Conservation (phyloP, 768 basidiomycete species). For the Leccinum barrowsii region DNA sequence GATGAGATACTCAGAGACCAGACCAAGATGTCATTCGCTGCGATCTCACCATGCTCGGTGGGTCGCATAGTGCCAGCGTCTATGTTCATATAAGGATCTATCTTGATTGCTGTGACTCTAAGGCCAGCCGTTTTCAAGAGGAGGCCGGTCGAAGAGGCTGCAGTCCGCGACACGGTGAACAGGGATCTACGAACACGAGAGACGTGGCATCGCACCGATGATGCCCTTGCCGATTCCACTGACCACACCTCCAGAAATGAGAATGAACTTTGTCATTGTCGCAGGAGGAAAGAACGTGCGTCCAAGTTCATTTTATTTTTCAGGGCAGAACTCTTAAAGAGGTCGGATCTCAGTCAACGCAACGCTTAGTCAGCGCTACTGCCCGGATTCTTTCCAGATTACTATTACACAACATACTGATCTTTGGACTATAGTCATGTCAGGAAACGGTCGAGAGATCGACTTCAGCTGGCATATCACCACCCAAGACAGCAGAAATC, state of each 20-base stretch:
- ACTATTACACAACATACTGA: not conserved
- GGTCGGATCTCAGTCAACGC: not conserved
- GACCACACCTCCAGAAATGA: conserved; percentile 96
- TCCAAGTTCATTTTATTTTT: not conserved
- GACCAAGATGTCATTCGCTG: conserved; percentile 1
- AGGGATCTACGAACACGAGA: conserved; percentile 9
- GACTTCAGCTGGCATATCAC: conserved; percentile 55
- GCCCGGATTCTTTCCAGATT: not conserved
- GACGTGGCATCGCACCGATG: conserved; percentile 65
- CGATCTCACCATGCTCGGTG: conserved; percentile 86
- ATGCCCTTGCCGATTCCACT: conserved; percentile 99
- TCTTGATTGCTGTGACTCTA: conserved; percentile 98
- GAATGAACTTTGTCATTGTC: conserved; percentile 89
- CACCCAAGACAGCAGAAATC: conserved; percentile 42
- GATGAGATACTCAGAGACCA: conserved; percentile 20
- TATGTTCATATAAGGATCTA: conserved; percentile 99
- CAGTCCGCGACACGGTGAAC: conserved; percentile 20
- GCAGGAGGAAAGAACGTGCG: conserved; percentile 4
- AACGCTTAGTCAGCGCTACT: not conserved
- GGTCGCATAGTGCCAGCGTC: conserved; percentile 99
- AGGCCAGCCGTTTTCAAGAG: conserved; percentile 92
- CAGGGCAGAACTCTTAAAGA: not conserved
- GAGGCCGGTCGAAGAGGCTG: conserved; percentile 95
- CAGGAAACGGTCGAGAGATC: conserved; percentile 24
- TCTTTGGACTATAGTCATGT: not conserved